Base-by-base conservation (phyloP, 257 asterid genomes). In the Mentha longifolia region DNA sequence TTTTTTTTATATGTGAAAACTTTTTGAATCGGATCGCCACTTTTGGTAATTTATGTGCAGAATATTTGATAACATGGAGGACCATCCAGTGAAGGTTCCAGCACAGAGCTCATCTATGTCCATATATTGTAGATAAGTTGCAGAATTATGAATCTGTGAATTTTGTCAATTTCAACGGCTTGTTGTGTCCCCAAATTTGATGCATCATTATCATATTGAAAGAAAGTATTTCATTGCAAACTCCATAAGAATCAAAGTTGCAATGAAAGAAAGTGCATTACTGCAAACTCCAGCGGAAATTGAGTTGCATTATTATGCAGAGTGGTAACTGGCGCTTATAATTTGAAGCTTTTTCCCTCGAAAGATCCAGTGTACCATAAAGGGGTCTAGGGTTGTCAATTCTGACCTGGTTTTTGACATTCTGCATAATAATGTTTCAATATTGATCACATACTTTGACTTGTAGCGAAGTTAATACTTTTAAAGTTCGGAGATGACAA, bases 1-100 rank as follows among this genome's bases (percentile, higher is more conserved):
- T 19, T n/a, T n/a, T n/a, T n/a, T n/a, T n/a, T n/a, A n/a, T n/a
- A n/a, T n/a, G n/a, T n/a, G n/a, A n/a, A 51, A 3, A 42, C 10
- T 42, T 42, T 9, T 2, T 11, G 47, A 42, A 10, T 7, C 39
- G 0, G 56, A 70, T 37, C 17, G 41, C 62, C 28, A 57, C 61
- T 5, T 67, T 70, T 30, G 52, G 59, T 31, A 31, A 12, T 71
- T 70, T 62, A 13, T 39, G 33, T 80, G 85, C 85, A 83, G 87
- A 79, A 49, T 1, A 20, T 41, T 15, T 31, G 68, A 30, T 11
- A 57, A 67, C 9, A 37, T 61, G 66, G 73, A 37, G 55, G 69
- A 54, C 33, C 61, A 22, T 47, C 22, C 31, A 7, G 68, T 46
- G 73, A 31, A 67, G 83, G 70, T 52, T 57, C 33, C 9, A 10